Conservation (phyloP, 352 stramenopile species). For the Pelagophyceae sp. region DNA sequence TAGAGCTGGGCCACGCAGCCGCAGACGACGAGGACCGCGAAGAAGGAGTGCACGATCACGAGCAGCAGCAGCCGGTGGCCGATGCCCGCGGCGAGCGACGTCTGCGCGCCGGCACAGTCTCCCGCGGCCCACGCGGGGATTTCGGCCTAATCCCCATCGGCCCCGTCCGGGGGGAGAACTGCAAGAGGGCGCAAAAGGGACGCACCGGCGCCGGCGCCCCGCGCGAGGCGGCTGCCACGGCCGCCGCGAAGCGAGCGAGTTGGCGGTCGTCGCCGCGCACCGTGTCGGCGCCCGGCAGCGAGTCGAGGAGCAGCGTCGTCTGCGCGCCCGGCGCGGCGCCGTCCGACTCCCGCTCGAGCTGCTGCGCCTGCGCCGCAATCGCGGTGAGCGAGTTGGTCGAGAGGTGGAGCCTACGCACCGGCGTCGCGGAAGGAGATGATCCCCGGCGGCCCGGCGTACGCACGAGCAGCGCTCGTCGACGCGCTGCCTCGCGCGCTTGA, state of each 20-base stretch:
- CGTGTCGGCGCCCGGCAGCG: not conserved
- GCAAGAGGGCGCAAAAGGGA: not conserved
- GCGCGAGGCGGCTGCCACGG: not conserved
- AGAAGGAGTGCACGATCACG: not conserved
- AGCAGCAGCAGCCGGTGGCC: conserved; percentile 3
- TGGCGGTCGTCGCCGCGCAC: not conserved
- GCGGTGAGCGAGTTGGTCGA: not conserved
- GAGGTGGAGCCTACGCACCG: no score
- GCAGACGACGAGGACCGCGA: not conserved
- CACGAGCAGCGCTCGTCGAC: not conserved
- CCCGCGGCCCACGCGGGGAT: no score
- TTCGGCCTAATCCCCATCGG: no score
- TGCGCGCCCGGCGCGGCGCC: not conserved
- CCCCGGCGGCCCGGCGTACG: no score
- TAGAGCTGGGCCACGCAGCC: not conserved
- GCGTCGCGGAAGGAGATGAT: no score
- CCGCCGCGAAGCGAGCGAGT: not conserved
- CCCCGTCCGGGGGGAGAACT: not conserved
- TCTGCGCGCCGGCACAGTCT: no score
- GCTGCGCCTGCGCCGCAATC: not conserved
- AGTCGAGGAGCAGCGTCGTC: not conserved
- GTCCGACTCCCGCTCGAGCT: not conserved
- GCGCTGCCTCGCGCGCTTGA: not conserved
- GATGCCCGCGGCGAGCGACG: not conserved
- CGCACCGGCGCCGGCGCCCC: no score